Conservation (phyloP, 2,329 filamentous ascomycete species). For the Ceratocystis huliohia region DNA sequence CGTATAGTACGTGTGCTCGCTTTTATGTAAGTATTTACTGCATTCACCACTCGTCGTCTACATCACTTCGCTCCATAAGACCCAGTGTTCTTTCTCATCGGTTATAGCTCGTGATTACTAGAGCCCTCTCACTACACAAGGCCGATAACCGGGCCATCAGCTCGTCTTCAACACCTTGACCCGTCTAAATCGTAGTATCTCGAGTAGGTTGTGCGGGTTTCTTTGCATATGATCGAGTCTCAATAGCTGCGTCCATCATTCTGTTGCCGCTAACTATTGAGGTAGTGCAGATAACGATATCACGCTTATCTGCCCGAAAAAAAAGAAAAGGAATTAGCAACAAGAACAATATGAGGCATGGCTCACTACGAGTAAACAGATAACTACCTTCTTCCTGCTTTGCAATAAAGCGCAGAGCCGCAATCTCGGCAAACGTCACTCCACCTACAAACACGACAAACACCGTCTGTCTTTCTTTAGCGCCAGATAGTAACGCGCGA, state of each 20-base stretch:
- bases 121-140: neutral
- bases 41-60: no score
- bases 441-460: slow-evolving; percentile 98
- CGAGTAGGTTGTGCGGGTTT: slow-evolving; percentile 23
- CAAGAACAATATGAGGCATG: slow-evolving; percentile 3
- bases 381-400: slow-evolving; percentile 59
- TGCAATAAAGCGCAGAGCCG: slow-evolving; percentile 80
- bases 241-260: slow-evolving; percentile 76
- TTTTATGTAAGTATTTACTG: no score
- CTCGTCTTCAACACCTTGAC: neutral
- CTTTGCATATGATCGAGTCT: slow-evolving; percentile 51
- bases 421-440: slow-evolving; percentile 91
- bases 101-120: neutral
- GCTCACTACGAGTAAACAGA: slow-evolving; percentile 5
- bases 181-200: slow-evolving; percentile 1
- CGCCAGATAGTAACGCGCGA: slow-evolving; percentile 65
- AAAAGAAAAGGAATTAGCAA: neutral
- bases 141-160: neutral
- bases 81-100: no score
- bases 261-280: slow-evolving; percentile 78
- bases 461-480: slow-evolving; percentile 64
- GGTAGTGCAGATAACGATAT: slow-evolving; percentile 85
- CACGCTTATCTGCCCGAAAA: slow-evolving; percentile 47
- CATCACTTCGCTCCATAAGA: no score
- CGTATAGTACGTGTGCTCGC: no score